Conservation (phyloP, 129 eudicot genomes). For the Ambrosia trifida region DNA sequence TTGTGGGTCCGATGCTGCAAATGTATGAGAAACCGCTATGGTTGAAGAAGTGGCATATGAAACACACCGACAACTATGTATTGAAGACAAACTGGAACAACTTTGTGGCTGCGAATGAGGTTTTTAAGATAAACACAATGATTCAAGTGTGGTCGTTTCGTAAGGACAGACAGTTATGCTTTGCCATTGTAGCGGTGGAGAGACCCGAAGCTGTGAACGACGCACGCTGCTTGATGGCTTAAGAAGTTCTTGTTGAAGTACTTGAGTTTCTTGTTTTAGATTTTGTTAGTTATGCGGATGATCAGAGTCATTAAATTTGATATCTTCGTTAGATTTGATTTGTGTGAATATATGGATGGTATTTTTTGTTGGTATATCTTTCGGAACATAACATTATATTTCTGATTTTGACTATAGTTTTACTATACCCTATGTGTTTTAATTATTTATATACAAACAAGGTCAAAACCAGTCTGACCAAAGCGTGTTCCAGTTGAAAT, state of each 20-base stretch:
- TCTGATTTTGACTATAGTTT: too few species aligned
- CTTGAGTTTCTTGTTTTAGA: neutral
- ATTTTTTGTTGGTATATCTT: too few species aligned
- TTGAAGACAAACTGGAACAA: slow-evolving; percentile 15
- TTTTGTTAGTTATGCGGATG: neutral
- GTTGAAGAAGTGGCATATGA: neutral
- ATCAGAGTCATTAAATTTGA: neutral
- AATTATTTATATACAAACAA: too few species aligned
- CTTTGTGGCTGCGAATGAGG: neutral
- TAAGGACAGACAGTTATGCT: neutral
- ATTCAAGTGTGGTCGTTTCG: slow-evolving; percentile 32
- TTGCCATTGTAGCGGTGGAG: slow-evolving; percentile 14
- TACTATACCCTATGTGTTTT: too few species aligned
- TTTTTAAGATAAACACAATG: neutral
- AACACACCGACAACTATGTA: neutral
- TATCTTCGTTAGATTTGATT: neutral
- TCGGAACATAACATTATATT: too few species aligned
- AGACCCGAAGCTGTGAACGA: neutral
- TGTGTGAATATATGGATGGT: neutral
- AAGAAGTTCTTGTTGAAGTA: neutral
- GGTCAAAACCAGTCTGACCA: too few species aligned
- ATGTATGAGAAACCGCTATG: neutral
- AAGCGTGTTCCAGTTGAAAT: too few species aligned
- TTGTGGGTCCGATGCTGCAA: slow-evolving; percentile 11
- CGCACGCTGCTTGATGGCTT: neutral